Percentiles rank a stretch among this genome's conserved stretches.
phyloP scores from a whole-genome alignment of 2,329 filamentous ascomycete species.

The Cytospora chrysosperma region DNA sequence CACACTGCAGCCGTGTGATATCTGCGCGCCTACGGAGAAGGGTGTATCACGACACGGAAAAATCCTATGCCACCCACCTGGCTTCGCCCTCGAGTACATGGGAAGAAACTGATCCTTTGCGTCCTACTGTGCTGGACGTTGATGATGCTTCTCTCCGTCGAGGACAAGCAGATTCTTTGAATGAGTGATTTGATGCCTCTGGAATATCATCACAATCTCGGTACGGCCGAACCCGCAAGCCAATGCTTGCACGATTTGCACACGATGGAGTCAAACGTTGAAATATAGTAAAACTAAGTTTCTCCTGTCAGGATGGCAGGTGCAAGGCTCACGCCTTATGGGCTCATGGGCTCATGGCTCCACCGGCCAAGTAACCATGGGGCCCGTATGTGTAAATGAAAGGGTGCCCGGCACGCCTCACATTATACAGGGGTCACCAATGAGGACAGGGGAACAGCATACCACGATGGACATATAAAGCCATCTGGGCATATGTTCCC shows the following conservation, averaged over 20 bases:
- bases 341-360: no score
- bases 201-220: not conserved
- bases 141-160: not conserved
- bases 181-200: not conserved
- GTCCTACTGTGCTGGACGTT: no score
- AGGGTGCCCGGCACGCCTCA: not conserved
- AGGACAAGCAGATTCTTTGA: not conserved
- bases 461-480: not conserved
- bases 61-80: not conserved
- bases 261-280: not conserved
- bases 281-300: not conserved
- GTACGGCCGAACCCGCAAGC: not conserved
- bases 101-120: no score
- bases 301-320: no score
- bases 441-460: not conserved
- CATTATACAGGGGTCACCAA: not conserved
- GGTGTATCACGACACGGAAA: not conserved
- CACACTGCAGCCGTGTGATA: slow-evolving; percentile 11
- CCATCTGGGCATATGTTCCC: not conserved
- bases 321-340: not conserved
- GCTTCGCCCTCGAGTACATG: no score
- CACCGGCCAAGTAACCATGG: not conserved
- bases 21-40: not conserved
- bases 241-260: not conserved
- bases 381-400: not conserved